Conservation (phyloP, 164 flowering plant genomes). For the Aristolochia contorta region DNA sequence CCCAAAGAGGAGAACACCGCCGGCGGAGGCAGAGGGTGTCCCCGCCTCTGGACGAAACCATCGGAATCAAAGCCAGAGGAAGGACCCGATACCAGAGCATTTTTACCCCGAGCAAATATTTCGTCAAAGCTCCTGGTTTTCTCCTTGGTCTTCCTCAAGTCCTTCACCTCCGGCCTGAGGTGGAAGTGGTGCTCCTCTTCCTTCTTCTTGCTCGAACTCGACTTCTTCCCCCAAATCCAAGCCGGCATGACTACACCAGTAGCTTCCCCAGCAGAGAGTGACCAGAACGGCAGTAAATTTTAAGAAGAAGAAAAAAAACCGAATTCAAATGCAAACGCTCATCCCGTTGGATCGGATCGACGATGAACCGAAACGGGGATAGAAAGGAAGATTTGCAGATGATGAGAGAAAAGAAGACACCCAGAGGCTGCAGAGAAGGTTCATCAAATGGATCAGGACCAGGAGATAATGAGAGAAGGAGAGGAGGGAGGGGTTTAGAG, state of each 20-base stretch:
- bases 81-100: slow-evolving; percentile 15
- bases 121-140: slow-evolving; percentile 40
- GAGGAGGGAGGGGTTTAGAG: slow-evolving; percentile 8
- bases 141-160: background rate
- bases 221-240: slow-evolving; percentile 50
- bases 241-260: slow-evolving; percentile 25
- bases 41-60: slow-evolving; percentile 24
- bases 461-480: slow-evolving; percentile 5
- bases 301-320: too few species aligned
- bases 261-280: background rate
- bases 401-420: background rate
- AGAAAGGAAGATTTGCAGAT: background rate
- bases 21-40: slow-evolving; percentile 69
- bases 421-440: background rate
- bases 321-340: too few species aligned
- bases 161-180: slow-evolving; percentile 9
- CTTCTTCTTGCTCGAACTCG: slow-evolving; percentile 22
- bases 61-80: slow-evolving; percentile 47
- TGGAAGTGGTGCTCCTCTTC: slow-evolving; percentile 19
- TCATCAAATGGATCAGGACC: slow-evolving; percentile 3
- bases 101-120: slow-evolving; percentile 1
- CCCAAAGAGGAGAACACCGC: slow-evolving; percentile 17
- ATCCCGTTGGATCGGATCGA: too few species aligned
- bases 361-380: background rate
- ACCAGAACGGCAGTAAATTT: too few species aligned